phyloP scores from a whole-genome alignment of 2,329 filamentous ascomycete genomes.

The Ascochyta pisi region DNA sequence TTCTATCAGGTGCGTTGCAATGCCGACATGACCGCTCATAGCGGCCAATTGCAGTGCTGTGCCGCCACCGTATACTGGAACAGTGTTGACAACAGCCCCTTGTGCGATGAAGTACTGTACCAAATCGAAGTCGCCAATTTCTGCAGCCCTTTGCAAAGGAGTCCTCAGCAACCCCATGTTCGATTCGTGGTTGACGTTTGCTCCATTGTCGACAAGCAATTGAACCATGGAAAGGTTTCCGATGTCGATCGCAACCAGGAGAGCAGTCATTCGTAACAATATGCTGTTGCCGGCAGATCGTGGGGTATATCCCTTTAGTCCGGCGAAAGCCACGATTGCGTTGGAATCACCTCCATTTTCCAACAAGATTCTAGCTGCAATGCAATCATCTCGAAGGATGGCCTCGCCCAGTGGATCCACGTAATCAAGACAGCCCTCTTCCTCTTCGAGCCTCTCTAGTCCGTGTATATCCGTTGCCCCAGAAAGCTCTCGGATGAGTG shows the following conservation, averaged over 20 bases:
- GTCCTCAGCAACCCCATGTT: constrained; percentile 8
- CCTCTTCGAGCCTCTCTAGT: not conserved
- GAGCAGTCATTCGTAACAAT: constrained; percentile 1
- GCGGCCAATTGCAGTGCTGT: constrained; percentile 20
- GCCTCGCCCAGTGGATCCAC: constrained; percentile 9
- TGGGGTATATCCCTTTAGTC: not conserved
- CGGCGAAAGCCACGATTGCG: constrained; percentile 6
- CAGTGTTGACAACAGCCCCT: constrained; percentile 1
- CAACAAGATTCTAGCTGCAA: constrained; percentile 3
- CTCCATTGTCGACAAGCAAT: constrained; percentile 1
- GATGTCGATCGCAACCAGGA: constrained; percentile 12
- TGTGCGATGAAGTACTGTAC: constrained; percentile 10
- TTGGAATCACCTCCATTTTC: not conserved
- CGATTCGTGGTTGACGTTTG: not conserved
- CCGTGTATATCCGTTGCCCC: not conserved
- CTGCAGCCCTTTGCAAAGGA: constrained; percentile 19
- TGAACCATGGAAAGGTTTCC: not conserved
- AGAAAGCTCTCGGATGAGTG: not conserved
- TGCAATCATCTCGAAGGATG: not conserved
- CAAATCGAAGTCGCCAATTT: constrained; percentile 17
- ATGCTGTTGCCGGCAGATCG: not conserved
- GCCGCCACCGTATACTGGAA: constrained; percentile 3
- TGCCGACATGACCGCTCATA: constrained; percentile 13
- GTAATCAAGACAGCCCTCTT: not conserved
- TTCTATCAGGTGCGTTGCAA: constrained; percentile 10